Evolutionary conservation across 2,329 filamentous ascomycete genomes (phyloP).

Genomic region (Aureobasidium sp.): DNA sequence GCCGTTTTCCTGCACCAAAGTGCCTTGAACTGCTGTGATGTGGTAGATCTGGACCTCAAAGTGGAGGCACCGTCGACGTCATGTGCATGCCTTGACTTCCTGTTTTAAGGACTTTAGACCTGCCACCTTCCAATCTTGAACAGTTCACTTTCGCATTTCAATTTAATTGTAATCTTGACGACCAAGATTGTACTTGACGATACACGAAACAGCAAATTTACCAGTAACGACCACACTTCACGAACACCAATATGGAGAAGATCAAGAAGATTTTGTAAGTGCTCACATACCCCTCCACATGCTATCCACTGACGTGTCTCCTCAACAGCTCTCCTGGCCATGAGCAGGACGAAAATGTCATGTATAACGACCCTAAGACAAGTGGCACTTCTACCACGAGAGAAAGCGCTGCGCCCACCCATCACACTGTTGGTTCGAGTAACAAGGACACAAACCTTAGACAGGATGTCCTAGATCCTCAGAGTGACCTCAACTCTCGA

Average conservation of each 20-base stretch:
- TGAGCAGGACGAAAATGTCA: constrained; percentile 31
- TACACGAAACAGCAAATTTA: not conserved
- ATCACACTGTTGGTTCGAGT: not conserved
- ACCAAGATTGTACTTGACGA: not conserved
- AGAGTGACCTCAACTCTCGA: constrained; percentile 18
- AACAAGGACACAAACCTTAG: constrained; percentile 1
- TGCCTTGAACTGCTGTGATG: not conserved
- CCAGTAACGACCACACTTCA: not conserved
- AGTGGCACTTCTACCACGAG: constrained; percentile 9
- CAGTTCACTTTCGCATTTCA: not conserved
- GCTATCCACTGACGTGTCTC: not conserved
- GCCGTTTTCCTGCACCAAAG: not conserved
- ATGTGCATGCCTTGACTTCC: not conserved
- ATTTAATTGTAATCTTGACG: not conserved
- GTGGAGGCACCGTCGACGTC: not conserved
- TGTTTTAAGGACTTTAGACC: not conserved
- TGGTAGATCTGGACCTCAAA: not conserved
- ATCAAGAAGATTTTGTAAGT: constrained; percentile 39
- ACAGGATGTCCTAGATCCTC: constrained; percentile 19
- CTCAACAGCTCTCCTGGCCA: constrained; percentile 25
- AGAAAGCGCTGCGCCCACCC: not conserved
- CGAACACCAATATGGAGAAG: constrained; percentile 32
- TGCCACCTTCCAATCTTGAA: not conserved
- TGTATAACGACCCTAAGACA: constrained; percentile 26
- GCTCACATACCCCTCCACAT: no score